Base-by-base conservation (phyloP, 176 grass and related monocot species). In the Puya raimondii region DNA sequence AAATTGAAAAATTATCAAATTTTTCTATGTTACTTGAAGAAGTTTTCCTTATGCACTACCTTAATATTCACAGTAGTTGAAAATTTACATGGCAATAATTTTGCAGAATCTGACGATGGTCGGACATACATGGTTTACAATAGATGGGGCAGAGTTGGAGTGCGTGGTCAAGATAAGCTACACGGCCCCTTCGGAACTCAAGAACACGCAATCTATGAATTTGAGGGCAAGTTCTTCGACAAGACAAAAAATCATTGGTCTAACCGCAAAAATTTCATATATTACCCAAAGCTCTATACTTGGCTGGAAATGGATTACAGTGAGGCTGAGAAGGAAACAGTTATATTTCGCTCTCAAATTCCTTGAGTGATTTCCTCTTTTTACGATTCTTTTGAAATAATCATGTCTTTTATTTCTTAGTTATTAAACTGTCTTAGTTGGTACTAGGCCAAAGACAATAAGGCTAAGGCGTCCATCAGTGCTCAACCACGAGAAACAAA, bases 261-360 rank as follows among this genome's bases (percentile, higher is more conserved):
- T 4, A 7, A 87, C 48, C 75, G 93, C 56, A 90, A 92, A 72
- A 76, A 79, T 7, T 90, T 96, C 74, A 72, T 74, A 61, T 81
- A 51, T 65, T 84, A 75, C 63, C 54, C 75, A 54, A 89, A 79
- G 71, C 66, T 71, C 70, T 96, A 96, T 51, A 79, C 84, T 65
- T 96, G 88, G 93, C 70, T 96, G 82, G 86, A 96, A 83, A 96
- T 92, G 86, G 93, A 92, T 59, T 92, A 96, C 52, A 80, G 86
- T 12, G 81, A 92, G 78, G 72, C 78, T 23, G 74, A 92, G 20
- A 87, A 83, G 59, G 73, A 83, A 87, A 76, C 56, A 77, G 89
- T 86, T 85, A 88, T 50, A 74, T 88, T 85, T 83, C 33, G 33
- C 69, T 78, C 17, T 75, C 21, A 13, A 42, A 42, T 42, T 23